phyloP scores from a whole-genome alignment of 2,329 filamentous ascomycete species.

The Trichoderma sp. region DNA sequence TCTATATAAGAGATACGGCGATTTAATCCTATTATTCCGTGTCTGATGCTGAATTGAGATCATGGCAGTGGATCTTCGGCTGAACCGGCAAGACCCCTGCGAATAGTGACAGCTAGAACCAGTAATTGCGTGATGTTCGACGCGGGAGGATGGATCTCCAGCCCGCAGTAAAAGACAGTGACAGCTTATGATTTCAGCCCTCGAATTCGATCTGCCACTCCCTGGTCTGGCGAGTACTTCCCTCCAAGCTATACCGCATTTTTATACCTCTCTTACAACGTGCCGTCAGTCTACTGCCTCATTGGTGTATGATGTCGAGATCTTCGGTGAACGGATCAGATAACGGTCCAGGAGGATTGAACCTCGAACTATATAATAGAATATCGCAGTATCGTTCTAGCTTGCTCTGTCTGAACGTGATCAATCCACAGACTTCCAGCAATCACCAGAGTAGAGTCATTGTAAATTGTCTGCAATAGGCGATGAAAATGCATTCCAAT shows the following conservation, averaged over 20 bases:
- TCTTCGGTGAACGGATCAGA: neutral
- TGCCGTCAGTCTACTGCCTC: neutral
- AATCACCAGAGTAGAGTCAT: neutral
- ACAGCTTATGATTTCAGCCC: neutral
- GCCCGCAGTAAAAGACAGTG: neutral
- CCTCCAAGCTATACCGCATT: neutral
- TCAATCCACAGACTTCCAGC: neutral
- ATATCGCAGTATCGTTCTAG: neutral
- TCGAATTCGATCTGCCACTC: neutral
- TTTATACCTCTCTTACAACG: neutral
- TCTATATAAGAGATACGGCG: neutral
- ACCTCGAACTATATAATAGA: neutral
- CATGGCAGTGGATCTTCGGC: neutral
- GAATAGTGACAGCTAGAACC: neutral
- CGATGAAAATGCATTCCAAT: neutral
- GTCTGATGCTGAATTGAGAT: neutral
- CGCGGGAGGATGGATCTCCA: neutral
- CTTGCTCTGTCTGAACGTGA: neutral
- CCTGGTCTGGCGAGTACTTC: neutral
- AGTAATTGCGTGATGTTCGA: neutral
- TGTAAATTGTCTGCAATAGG: neutral
- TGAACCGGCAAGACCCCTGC: neutral
- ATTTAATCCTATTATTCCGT: neutral
- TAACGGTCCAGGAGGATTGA: neutral
- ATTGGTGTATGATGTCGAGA: neutral